These are phyloP conservation scores for Laetiporus sulphureus DNA, from an alignment of 1,284 basidiomycete genomes.

Conservation along the genomic window DNA sequence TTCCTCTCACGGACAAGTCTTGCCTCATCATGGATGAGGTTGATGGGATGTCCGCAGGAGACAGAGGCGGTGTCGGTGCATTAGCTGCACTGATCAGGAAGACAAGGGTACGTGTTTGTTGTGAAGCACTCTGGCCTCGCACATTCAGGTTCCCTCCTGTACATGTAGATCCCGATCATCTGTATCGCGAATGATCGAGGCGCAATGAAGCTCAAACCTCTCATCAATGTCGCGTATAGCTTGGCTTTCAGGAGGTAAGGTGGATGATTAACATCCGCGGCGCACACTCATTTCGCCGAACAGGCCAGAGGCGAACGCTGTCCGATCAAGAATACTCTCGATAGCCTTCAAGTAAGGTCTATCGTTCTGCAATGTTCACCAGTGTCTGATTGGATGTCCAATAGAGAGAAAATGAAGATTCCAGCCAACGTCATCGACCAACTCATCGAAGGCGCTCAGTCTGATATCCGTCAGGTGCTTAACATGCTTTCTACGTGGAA, in stretches of 20 bases:
- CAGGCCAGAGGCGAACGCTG: constrained; percentile 68
- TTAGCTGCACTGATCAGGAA: constrained; percentile 92
- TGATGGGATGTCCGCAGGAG: constrained; percentile 97
- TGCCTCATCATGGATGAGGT: constrained; percentile 99
- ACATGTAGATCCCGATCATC: constrained; percentile 88
- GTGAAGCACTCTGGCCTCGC: neutral
- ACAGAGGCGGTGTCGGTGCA: constrained; percentile 93
- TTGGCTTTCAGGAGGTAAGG: constrained; percentile 73
- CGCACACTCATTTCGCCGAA: constrained; percentile 6
- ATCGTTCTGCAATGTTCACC: too few species aligned
- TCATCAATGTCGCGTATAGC: constrained; percentile 69
- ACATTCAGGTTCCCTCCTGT: too few species aligned
- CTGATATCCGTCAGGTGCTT: constrained; percentile 93
- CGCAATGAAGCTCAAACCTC: constrained; percentile 87
- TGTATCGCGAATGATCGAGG: constrained; percentile 93
- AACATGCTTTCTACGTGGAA: constrained; percentile 99
- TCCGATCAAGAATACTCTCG: constrained; percentile 83
- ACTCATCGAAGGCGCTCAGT: constrained; percentile 83
- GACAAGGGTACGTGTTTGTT: constrained; percentile 56
- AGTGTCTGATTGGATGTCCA: neutral
- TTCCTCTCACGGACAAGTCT: constrained; percentile 72
- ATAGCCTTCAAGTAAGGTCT: constrained; percentile 78
- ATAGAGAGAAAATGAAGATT: constrained; percentile 90
- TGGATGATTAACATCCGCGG: too few species aligned
- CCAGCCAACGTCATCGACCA: constrained; percentile 90